A percentile compares a stretch with the other conserved stretches of the same genome.
These are phyloP conservation scores for Rutstroemia sp. DNA, from an alignment of 2,329 filamentous ascomycete genomes.

Conservation along the genomic window DNA sequence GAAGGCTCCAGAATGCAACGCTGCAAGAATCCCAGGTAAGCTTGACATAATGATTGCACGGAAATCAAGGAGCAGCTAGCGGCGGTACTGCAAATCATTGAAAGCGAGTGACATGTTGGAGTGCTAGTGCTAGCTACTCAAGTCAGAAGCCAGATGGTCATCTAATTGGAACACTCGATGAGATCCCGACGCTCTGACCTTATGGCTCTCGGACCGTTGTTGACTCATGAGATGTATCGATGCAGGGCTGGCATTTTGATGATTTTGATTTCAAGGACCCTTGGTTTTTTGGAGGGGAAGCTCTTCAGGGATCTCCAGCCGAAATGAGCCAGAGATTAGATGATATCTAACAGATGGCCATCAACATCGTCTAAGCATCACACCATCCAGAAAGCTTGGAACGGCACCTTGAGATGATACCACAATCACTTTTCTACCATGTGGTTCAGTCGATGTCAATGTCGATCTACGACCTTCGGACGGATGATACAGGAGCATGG, in stretches of 20 bases:
- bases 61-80: no score
- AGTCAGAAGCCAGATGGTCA: not conserved
- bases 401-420: constrained; percentile 9
- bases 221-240: not conserved
- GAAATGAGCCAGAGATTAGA: constrained; percentile 13
- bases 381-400: not conserved
- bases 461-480: not conserved
- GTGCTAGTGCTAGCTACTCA: no score
- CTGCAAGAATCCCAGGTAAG: not conserved
- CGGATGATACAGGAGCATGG: constrained; percentile 13
- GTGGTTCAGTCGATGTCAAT: not conserved
- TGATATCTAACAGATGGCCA: constrained; percentile 12
- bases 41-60: not conserved
- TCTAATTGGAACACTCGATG: not conserved
- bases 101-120: no score
- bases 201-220: not conserved
- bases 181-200: not conserved
- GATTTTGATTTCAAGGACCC: not conserved
- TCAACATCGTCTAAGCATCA: not conserved
- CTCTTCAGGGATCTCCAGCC: not conserved
- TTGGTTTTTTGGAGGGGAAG: not conserved
- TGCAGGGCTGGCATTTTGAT: not conserved
- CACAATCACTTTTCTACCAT: not conserved
- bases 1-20: not conserved
- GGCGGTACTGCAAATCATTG: no score